phyloP scores from a whole-genome alignment of 805 yeast species.

The Spathaspora gorwiae region DNA sequence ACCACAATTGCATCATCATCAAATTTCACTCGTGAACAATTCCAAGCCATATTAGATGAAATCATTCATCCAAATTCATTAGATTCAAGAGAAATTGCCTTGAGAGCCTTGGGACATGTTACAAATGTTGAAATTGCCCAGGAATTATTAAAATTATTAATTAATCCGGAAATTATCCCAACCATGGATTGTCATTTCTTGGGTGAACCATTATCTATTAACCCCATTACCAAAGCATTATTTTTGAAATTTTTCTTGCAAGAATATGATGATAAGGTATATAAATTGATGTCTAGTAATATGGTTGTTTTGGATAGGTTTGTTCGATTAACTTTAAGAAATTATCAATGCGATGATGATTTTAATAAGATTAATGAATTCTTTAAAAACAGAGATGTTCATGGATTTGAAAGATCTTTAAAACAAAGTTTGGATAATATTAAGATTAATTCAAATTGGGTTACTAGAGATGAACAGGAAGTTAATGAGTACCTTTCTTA shows the following conservation, averaged over 20 bases:
- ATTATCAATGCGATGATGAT: conserved; percentile 34
- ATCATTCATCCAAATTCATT: conserved; percentile 47
- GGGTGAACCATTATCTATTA: conserved; percentile 43
- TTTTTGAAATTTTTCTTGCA: conserved; percentile 49
- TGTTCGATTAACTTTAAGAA: conserved; percentile 33
- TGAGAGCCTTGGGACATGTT: conserved; percentile 50
- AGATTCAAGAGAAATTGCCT: conserved; percentile 56
- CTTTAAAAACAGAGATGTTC: conserved; percentile 27
- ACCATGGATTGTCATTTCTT: conserved; percentile 58
- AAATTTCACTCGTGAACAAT: conserved; percentile 26
- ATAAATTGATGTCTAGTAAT: conserved; percentile 42
- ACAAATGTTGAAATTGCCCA: conserved; percentile 31
- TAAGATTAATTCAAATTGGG: conserved; percentile 48
- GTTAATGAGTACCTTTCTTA: conserved; percentile 23
- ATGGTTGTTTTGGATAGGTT: conserved; percentile 50
- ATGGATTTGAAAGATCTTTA: conserved; percentile 53
- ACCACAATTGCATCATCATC: conserved; percentile 39
- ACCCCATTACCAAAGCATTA: conserved; percentile 36
- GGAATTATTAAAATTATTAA: conserved; percentile 36
- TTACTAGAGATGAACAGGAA: conserved; percentile 35
- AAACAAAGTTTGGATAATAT: conserved; percentile 55
- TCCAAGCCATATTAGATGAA: conserved; percentile 41
- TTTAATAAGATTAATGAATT: conserved; percentile 26
- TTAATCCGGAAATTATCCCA: conserved; percentile 43
- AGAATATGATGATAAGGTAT: conserved; percentile 42